These are phyloP conservation scores for Tuber calosporum DNA, from an alignment of 495 filamentous ascomycete genomes.

Conservation along the genomic window DNA sequence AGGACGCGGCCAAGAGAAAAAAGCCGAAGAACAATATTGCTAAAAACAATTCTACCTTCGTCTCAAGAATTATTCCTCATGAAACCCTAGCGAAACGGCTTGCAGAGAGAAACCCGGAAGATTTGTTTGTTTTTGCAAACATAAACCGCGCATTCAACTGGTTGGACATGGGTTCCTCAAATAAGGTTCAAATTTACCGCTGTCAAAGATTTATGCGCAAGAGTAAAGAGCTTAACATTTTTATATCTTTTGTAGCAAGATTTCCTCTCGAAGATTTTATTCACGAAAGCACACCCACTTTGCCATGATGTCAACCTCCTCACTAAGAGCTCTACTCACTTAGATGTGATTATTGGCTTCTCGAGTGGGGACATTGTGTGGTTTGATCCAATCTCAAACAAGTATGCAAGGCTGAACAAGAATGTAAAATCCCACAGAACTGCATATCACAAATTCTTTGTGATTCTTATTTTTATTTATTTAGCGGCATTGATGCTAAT, in stretches of 20 bases:
- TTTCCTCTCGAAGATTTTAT: slow-evolving; percentile 86
- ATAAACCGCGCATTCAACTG: slow-evolving; percentile 89
- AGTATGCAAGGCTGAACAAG: slow-evolving; percentile 93
- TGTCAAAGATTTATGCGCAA: slow-evolving; percentile 1
- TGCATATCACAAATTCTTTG: not conserved
- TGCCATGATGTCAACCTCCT: slow-evolving; percentile 86
- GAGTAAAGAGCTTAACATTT: slow-evolving; percentile 16
- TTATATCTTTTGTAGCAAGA: slow-evolving; percentile 54
- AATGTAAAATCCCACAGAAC: slow-evolving; percentile 52
- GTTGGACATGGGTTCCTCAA: slow-evolving; percentile 56
- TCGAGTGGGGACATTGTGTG: slow-evolving; percentile 95
- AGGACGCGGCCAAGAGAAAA: slow-evolving; percentile 67
- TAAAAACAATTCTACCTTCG: slow-evolving; percentile 96
- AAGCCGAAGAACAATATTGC: slow-evolving; percentile 97
- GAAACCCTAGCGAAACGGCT: slow-evolving; percentile 71
- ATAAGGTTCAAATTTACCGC: slow-evolving; percentile 32
- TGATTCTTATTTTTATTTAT: not conserved
- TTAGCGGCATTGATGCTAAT: not conserved
- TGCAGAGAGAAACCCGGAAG: slow-evolving; percentile 67
- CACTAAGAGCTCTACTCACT: slow-evolving; percentile 69
- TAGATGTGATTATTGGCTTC: slow-evolving; percentile 92
- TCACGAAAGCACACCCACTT: slow-evolving; percentile 89
- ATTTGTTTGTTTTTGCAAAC: slow-evolving; percentile 85
- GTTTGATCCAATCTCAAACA: slow-evolving; percentile 96
- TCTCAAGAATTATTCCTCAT: slow-evolving; percentile 87